Conservation (phyloP, 23 red algal genomes). For the Porphyridium purpureum region DNA sequence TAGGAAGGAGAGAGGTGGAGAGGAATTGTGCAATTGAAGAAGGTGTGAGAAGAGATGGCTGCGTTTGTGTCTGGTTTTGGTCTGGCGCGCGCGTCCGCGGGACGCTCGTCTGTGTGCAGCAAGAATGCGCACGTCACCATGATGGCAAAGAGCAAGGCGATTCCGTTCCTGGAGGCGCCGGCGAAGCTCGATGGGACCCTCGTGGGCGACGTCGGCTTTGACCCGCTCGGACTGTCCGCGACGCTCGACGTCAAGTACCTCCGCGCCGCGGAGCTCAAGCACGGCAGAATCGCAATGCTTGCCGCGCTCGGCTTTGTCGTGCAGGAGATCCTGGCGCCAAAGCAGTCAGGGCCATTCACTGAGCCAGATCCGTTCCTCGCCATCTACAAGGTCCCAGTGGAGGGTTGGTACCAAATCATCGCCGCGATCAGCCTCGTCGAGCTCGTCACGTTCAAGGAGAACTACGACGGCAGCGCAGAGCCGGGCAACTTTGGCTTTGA, state of each 20-base stretch:
- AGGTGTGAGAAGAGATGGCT: too few relatives aligned
- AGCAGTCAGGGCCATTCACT: constrained; percentile 3
- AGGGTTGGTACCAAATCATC: constrained; percentile 81
- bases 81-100: too few relatives aligned
- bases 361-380: constrained; percentile 47
- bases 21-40: too few relatives aligned
- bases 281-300: constrained; percentile 16
- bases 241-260: constrained; percentile 65
- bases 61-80: too few relatives aligned
- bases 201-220: constrained; percentile 35
- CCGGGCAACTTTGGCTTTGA: constrained; percentile 64
- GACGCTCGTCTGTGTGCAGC: too few relatives aligned
- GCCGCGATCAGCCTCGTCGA: constrained; percentile 40
- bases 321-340: constrained; percentile 3
- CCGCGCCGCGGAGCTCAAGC: constrained; percentile 37
- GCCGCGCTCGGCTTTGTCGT: constrained; percentile 9
- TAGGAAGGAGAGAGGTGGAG: too few relatives aligned
- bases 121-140: too few relatives aligned
- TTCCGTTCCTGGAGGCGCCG: constrained; percentile 74
- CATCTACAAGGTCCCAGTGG: constrained; percentile 67
- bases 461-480: constrained; percentile 17
- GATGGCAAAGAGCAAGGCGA: constrained; percentile 38
- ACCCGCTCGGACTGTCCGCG: constrained; percentile 63
- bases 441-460: constrained; percentile 67
- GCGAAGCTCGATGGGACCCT: constrained; percentile 40